Base-by-base conservation (phyloP, 495 filamentous ascomycete species). In the Hypoxylon trugodes region DNA sequence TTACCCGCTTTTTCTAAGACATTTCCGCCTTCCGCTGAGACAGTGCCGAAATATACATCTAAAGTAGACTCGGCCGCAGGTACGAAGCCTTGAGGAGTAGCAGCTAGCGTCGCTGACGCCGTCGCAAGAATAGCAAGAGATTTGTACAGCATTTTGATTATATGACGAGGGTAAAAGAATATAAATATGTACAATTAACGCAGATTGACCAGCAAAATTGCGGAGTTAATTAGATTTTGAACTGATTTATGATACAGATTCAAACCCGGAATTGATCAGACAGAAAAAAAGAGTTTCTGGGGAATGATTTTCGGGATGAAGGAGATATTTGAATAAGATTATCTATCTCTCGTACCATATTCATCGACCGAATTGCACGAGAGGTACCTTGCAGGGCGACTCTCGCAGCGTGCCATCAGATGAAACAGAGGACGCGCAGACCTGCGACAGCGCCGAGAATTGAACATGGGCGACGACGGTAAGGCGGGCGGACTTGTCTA, bases 11-110 rank as follows among this genome's bases (percentile, higher is more conserved):
- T 67, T 46, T 65, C 57, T 28, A 80, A 40, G 2, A 74, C 75
- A 24, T 51, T 70, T 18, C 77, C 45, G 9, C 16, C 77, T 42
- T 72, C 71, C 4, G 63, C 49, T 24, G 74, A 65, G 1, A 57
- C 49, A 13, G 67, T 59, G 22, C 71, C 70, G 46, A 65, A 80
- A 10, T 65, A 61, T 4, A 80, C 78, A 8, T 77, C 46, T 32
- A 79, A 69, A 57, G 72, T 67, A 16, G 58, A 61, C 28, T 68
- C 60, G 7, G 69, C 54, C 3, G 59, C 66, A 0, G 78, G 78
- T 2, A 59, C 37, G 48, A 78, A 80, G n/a, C 73, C 73, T 7
- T 53, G 10, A 0, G 76, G 76, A n/a, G 77, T 78, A 10, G 55
- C 64, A 45, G 73, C 78, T 15, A 76, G 45, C 4, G 65, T 48